Conservation (phyloP, 306 rosid genomes). For the Cucumis hystrix region DNA sequence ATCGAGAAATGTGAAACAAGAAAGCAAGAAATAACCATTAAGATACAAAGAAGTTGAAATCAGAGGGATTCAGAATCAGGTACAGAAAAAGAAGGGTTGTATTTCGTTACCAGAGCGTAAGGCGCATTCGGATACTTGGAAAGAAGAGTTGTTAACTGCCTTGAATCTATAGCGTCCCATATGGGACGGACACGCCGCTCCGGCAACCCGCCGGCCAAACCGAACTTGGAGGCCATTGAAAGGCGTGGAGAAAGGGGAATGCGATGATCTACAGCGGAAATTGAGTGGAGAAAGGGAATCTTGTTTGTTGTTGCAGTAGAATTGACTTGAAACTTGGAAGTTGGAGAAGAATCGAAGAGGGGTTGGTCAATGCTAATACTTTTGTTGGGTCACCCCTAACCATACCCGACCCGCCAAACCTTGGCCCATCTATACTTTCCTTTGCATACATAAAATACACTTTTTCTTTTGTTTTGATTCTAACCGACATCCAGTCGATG, state of each 20-base stretch:
- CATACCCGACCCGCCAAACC: background rate
- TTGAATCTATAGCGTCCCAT: constrained; percentile 98
- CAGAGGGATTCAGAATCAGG: background rate
- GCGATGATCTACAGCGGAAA: background rate
- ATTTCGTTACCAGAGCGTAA: constrained; percentile 44
- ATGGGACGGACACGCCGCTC: constrained; percentile 92
- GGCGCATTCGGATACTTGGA: constrained; percentile 71
- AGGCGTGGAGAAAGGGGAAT: background rate
- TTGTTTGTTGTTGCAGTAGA: background rate
- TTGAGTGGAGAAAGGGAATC: background rate
- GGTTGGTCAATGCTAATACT: background rate
- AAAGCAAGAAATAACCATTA: background rate
- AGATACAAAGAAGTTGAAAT: background rate
- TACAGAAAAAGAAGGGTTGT: background rate
- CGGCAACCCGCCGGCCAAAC: constrained; percentile 85
- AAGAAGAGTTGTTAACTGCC: constrained; percentile 66
- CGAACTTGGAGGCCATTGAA: constrained; percentile 84
- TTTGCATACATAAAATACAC: background rate
- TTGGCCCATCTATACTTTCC: background rate
- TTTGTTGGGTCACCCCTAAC: background rate
- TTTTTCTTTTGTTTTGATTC: no score
- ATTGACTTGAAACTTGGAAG: background rate
- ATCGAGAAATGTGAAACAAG: background rate
- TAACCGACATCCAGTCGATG: no score
- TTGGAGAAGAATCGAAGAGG: background rate